Evolutionary conservation across 495 filamentous ascomycete species (phyloP), one percentile per base, ranked within the genome.

Genomic region (Penicillium manginii): DNA sequence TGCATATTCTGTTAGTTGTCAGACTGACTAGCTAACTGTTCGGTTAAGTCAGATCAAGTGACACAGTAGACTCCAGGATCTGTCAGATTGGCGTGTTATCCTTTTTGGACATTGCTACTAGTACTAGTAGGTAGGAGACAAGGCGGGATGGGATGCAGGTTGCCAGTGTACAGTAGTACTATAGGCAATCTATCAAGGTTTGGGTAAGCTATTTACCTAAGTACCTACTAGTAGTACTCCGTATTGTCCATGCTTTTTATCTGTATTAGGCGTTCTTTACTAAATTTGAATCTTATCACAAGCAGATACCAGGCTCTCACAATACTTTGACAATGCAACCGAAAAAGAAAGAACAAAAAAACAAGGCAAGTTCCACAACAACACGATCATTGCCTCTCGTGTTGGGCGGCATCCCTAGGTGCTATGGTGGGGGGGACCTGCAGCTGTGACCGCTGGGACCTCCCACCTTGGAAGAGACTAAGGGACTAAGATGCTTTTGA

Each of bases 361-460:
- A 39, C 35, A 39, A n/a, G 35, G 35, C 15, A 39, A 39, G 35
- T 39, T 39, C 35, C 35, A 39, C 35, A 11, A 39, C 35, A 39
- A 39, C 12, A 39, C 4, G 35, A n/a, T n/a, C 35, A 12, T 10
- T 9, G 5, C 35, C 15, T n/a, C 11, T 39, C 12, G 12, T 45
- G 42, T 1, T 45, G 17, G 17, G 12, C 7, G 21, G n/a, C 42
- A 45, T 18, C 5, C 1, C 17, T n/a, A n/a, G 2, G 21, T 47
- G 21, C 45, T 47, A n/a, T 47, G 45, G 18, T 19, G 45, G 18
- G 45, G 45, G 45, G 45, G 45, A 23, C 10, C 45, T 47, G 45
- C 45, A 47, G 45, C 45, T 47, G 21, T 26, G 22, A 22, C 45
- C 45, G 45, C 21, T 26, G 45, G 4, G 45, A 47, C 45, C 45